Evolutionary conservation across 495 filamentous ascomycete genomes (phyloP).

Genomic region (Polyplosphaeria fusca): DNA sequence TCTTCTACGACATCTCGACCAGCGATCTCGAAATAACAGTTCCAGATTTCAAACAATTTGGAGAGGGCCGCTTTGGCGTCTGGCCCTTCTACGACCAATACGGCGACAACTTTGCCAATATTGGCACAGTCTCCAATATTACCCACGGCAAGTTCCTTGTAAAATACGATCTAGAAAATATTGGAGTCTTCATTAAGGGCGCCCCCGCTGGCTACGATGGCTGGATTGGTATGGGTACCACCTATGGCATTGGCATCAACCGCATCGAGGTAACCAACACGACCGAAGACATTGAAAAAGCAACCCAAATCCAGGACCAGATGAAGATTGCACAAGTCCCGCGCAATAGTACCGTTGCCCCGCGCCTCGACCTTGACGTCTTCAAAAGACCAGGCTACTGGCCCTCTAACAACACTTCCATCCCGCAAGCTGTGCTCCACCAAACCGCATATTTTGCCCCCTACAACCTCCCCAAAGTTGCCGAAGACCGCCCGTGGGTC

Average conservation of each 20-base stretch:
- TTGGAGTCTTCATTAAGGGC: neutral
- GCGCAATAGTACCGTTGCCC: neutral
- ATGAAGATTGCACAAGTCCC: neutral
- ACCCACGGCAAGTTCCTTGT: constrained; percentile 11
- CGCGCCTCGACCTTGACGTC: neutral
- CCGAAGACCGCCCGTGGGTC: neutral
- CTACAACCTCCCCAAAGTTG: constrained; percentile 8
- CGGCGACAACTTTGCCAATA: constrained; percentile 18
- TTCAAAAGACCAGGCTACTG: neutral
- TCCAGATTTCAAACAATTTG: constrained; percentile 15
- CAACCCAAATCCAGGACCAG: neutral
- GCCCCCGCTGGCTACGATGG: neutral
- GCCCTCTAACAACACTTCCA: neutral
- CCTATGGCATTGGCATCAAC: constrained; percentile 8
- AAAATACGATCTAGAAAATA: neutral
- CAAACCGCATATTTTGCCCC: neutral
- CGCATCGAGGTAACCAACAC: neutral
- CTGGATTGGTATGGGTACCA: neutral
- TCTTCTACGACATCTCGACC: constrained; percentile 8
- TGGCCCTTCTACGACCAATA: constrained; percentile 21
- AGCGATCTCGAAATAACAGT: constrained; percentile 19
- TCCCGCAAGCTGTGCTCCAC: neutral
- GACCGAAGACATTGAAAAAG: neutral
- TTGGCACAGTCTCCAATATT: constrained; percentile 6
- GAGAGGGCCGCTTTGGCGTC: constrained; percentile 6